phyloP scores from a whole-genome alignment of 2,329 filamentous ascomycete species.

The Beauveria bassiana region DNA sequence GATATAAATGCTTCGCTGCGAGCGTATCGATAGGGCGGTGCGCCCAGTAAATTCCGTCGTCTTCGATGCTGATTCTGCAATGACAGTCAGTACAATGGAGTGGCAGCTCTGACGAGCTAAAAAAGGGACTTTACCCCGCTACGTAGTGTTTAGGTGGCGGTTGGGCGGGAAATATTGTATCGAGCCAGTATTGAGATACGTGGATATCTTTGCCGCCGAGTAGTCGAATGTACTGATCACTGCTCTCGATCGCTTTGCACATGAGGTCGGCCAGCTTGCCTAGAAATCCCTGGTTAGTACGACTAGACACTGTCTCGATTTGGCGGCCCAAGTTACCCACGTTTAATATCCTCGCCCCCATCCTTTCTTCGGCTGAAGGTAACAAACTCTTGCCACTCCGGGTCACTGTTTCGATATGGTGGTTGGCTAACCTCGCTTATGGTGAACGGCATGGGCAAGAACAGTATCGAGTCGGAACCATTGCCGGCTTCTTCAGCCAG shows the following conservation, averaged over 20 bases:
- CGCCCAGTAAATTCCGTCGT: conserved; percentile 40
- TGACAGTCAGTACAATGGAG: background rate
- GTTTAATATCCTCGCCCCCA: conserved; percentile 38
- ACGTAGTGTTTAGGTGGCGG: conserved; percentile 54
- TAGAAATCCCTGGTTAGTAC: background rate
- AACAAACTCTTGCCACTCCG: conserved; percentile 56
- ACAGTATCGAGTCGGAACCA: conserved; percentile 38
- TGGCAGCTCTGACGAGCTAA: background rate
- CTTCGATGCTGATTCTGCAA: conserved; percentile 41
- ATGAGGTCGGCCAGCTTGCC: conserved; percentile 33
- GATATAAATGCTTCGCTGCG: conserved; percentile 36
- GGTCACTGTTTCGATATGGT: conserved; percentile 49
- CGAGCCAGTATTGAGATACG: conserved; percentile 49
- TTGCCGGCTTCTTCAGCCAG: conserved; percentile 34
- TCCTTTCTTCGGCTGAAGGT: conserved; percentile 47
- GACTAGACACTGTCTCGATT: background rate
- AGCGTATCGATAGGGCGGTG: conserved; percentile 40
- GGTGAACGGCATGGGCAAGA: conserved; percentile 56
- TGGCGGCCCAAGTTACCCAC: conserved; percentile 25
- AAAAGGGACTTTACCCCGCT: conserved; percentile 42
- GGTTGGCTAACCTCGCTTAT: conserved; percentile 38
- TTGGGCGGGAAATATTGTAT: conserved; percentile 50
- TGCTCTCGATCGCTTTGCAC: conserved; percentile 30
- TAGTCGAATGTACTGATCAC: conserved; percentile 31
- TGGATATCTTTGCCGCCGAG: conserved; percentile 40